Conservation (phyloP, 1,139 yeast genomes). For the Lodderomyces elongisporus region DNA sequence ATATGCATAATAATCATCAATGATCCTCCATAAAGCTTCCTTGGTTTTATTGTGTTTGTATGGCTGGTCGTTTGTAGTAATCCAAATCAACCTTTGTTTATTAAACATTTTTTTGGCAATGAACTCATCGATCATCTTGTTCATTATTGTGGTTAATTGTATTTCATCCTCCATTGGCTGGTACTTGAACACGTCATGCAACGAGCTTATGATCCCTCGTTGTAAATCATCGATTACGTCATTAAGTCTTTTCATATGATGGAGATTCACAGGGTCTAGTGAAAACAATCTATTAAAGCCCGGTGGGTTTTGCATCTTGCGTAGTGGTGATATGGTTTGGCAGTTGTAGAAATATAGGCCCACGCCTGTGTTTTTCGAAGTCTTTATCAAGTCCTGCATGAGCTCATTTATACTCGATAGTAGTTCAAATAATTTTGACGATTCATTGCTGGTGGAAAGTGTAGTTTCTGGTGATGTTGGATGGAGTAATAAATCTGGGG, state of each 20-base stretch:
- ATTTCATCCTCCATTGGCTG: slow-evolving; percentile 15
- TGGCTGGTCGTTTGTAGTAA: slow-evolving; percentile 40
- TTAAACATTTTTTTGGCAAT: slow-evolving; percentile 28
- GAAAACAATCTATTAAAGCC: slow-evolving; percentile 30
- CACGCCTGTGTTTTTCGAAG: slow-evolving; percentile 59
- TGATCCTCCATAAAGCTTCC: slow-evolving; percentile 48
- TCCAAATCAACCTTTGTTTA: slow-evolving; percentile 36
- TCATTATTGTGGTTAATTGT: slow-evolving; percentile 18
- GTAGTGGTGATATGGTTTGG: slow-evolving; percentile 14
- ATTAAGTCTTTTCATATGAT: slow-evolving; percentile 36
- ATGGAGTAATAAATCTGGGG: slow-evolving; percentile 48
- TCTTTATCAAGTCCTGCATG: slow-evolving; percentile 53
- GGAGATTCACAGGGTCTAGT: slow-evolving; percentile 32
- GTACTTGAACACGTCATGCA: slow-evolving; percentile 17
- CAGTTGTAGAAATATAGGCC: slow-evolving; percentile 63
- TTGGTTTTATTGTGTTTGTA: slow-evolving; percentile 22
- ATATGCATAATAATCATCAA: slow-evolving; percentile 54
- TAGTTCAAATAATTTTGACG: slow-evolving; percentile 40
- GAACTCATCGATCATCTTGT: slow-evolving; percentile 32
- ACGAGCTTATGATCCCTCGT: slow-evolving; percentile 8
- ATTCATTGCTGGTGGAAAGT: slow-evolving; percentile 31
- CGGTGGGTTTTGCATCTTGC: slow-evolving; percentile 8
- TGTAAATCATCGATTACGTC: slow-evolving; percentile 29
- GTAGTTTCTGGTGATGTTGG: too few relatives aligned
- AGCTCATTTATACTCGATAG: slow-evolving; percentile 50